Conservation (phyloP, 1,284 basidiomycete genomes). For the Lentinula novae-zelandiae region DNA sequence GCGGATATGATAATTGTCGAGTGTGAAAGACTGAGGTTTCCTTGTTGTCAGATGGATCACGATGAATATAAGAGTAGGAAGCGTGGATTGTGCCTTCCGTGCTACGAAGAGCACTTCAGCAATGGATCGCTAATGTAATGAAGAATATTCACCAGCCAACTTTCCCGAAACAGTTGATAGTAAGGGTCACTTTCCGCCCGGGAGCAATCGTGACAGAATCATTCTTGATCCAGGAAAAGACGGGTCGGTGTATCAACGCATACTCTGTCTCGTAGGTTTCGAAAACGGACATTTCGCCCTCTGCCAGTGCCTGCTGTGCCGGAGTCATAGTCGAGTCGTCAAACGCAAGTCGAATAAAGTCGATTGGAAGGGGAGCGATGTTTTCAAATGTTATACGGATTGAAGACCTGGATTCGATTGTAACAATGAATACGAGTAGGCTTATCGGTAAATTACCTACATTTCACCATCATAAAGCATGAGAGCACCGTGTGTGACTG, state of each 20-base stretch:
- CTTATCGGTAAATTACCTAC: slow-evolving; percentile 38
- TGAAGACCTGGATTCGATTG: slow-evolving; percentile 51
- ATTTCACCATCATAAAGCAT: slow-evolving; percentile 94
- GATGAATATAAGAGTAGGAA: slow-evolving; percentile 76
- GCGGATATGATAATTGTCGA: slow-evolving; percentile 78
- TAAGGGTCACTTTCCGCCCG: slow-evolving; percentile 66
- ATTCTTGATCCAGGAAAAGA: slow-evolving; percentile 75
- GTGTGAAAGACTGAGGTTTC: slow-evolving; percentile 67
- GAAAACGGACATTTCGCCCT: slow-evolving; percentile 77
- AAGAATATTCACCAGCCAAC: slow-evolving; percentile 74
- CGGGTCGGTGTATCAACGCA: slow-evolving; percentile 73
- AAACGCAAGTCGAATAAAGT: slow-evolving; percentile 83
- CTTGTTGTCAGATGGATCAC: slow-evolving; percentile 28
- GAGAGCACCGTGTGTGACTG: slow-evolving; percentile 84
- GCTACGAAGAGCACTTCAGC: slow-evolving; percentile 36
- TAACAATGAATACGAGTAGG: background rate
- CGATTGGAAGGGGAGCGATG: slow-evolving; percentile 74
- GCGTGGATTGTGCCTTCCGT: slow-evolving; percentile 76
- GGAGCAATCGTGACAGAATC: slow-evolving; percentile 60
- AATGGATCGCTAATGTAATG: background rate
- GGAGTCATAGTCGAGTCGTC: slow-evolving; percentile 84
- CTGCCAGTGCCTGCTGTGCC: slow-evolving; percentile 72
- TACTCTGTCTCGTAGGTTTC: slow-evolving; percentile 92
- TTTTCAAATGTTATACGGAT: slow-evolving; percentile 89
- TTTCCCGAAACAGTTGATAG: slow-evolving; percentile 82